phyloP scores from a whole-genome alignment of 768 basidiomycete species.

The Cystofilobasidium macerans region DNA sequence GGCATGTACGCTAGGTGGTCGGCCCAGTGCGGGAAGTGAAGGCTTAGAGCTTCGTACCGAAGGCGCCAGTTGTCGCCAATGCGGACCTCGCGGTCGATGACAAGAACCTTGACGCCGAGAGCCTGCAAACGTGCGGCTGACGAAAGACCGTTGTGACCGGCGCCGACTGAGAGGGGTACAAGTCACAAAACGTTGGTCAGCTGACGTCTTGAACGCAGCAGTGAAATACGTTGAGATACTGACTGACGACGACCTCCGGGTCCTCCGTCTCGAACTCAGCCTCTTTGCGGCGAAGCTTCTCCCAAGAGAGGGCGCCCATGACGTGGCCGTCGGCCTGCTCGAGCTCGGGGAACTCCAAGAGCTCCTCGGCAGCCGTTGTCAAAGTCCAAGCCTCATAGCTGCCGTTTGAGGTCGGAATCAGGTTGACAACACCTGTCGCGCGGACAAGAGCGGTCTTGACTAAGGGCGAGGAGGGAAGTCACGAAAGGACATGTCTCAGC shows the following conservation, averaged over 20 bases:
- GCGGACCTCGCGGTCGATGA: slow-evolving; percentile 39
- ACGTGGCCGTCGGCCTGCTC: slow-evolving; percentile 42
- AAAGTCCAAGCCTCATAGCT: slow-evolving; percentile 53
- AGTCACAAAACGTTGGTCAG: slow-evolving; percentile 21
- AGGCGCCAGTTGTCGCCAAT: slow-evolving; percentile 33
- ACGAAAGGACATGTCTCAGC: slow-evolving; percentile 27
- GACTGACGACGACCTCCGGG: slow-evolving; percentile 49
- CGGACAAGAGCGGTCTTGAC: slow-evolving; percentile 40
- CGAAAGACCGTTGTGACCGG: slow-evolving; percentile 39
- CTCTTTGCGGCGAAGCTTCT: slow-evolving; percentile 27
- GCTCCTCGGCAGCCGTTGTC: slow-evolving; percentile 50
- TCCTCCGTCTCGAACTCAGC: slow-evolving; percentile 45
- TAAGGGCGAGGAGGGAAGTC: slow-evolving; percentile 29
- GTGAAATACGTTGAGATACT: slow-evolving; percentile 47
- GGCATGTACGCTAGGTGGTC: slow-evolving; percentile 17
- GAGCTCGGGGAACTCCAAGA: slow-evolving; percentile 50
- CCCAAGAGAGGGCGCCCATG: slow-evolving; percentile 17
- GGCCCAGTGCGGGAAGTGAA: slow-evolving; percentile 36
- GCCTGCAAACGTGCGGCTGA: slow-evolving; percentile 43
- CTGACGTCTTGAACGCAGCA: slow-evolving; percentile 19
- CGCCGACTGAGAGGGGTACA: slow-evolving; percentile 20
- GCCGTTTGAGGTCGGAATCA: slow-evolving; percentile 45
- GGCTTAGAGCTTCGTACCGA: slow-evolving; percentile 41
- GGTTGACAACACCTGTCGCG: slow-evolving; percentile 48
- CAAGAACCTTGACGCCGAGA: slow-evolving; percentile 40